phyloP scores from a whole-genome alignment of 78 protist genomes.

The Chrysochromulina parva region DNA sequence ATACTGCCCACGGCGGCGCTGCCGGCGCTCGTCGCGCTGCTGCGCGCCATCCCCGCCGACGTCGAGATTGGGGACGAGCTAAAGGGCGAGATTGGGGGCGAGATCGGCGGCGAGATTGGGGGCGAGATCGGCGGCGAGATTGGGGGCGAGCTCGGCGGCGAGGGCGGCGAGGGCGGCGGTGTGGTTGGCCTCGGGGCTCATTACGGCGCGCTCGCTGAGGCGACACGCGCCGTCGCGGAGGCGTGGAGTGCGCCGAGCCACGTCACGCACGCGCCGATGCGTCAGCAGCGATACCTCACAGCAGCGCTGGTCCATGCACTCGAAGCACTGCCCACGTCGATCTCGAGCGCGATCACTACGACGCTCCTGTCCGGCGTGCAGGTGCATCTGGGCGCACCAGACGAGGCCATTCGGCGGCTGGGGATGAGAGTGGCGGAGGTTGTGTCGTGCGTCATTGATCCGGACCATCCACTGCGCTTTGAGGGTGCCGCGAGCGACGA shows the following conservation, averaged over 20 bases:
- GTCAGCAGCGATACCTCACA: background rate
- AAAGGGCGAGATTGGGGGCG: no score
- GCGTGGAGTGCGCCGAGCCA: background rate
- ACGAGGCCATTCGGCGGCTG: background rate
- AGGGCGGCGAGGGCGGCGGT: no score
- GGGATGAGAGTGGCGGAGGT: background rate
- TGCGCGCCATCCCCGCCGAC: background rate
- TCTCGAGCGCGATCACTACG: background rate
- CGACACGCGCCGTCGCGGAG: background rate
- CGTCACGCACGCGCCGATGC: background rate
- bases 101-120: no score
- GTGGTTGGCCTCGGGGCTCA: no score
- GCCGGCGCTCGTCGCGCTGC: background rate
- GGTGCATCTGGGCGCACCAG: background rate
- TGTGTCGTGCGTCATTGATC: background rate
- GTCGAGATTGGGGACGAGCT: no score
- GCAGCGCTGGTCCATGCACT: background rate
- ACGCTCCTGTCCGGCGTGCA: background rate
- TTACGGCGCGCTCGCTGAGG: background rate
- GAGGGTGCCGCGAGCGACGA: background rate
- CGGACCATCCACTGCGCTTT: background rate
- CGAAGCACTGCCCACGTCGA: background rate
- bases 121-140: no score
- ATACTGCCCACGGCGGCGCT: background rate
- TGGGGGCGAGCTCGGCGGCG: no score